phyloP scores from a whole-genome alignment of 768 basidiomycete species.

The Psilocybe subaeruginosa region DNA sequence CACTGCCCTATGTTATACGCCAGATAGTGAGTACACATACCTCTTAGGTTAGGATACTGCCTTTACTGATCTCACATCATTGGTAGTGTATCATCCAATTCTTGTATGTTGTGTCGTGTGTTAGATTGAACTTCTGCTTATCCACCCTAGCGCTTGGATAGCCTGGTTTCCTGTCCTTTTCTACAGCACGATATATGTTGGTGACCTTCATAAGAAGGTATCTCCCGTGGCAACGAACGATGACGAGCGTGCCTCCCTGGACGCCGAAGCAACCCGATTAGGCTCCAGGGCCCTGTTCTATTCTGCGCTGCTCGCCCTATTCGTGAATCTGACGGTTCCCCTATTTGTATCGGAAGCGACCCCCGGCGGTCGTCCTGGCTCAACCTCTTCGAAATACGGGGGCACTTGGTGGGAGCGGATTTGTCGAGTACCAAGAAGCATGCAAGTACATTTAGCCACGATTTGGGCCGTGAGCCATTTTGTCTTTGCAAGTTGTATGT shows the following conservation, averaged over 20 bases:
- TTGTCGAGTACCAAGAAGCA: conserved; percentile 37
- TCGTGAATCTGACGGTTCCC: conserved; percentile 72
- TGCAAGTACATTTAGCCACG: conserved; percentile 64
- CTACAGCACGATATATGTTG: conserved; percentile 86
- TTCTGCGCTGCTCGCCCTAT: conserved; percentile 70
- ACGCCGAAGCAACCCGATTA: conserved; percentile 76
- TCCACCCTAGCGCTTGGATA: conserved; percentile 65
- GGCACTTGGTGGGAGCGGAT: conserved; percentile 24
- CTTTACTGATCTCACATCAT: background rate
- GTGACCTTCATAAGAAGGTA: conserved; percentile 76
- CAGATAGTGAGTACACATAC: conserved; percentile 65
- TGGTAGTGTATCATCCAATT: conserved; percentile 77
- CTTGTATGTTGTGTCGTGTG: conserved; percentile 52
- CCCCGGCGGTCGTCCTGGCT: background rate
- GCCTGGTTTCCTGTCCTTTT: conserved; percentile 94
- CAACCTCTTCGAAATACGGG: conserved; percentile 2
- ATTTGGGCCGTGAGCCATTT: conserved; percentile 82
- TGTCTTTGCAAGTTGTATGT: conserved; percentile 77
- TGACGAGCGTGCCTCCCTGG: conserved; percentile 37
- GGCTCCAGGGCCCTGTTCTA: conserved; percentile 86
- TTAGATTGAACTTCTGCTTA: background rate
- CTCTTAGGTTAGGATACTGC: background rate
- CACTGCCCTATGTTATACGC: conserved; percentile 73
- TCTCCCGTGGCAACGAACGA: conserved; percentile 29
- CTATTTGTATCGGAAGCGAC: conserved; percentile 50